These are phyloP conservation scores for Symmetrospora coprosmae DNA, from an alignment of 768 basidiomycete species.

Conservation along the genomic window DNA sequence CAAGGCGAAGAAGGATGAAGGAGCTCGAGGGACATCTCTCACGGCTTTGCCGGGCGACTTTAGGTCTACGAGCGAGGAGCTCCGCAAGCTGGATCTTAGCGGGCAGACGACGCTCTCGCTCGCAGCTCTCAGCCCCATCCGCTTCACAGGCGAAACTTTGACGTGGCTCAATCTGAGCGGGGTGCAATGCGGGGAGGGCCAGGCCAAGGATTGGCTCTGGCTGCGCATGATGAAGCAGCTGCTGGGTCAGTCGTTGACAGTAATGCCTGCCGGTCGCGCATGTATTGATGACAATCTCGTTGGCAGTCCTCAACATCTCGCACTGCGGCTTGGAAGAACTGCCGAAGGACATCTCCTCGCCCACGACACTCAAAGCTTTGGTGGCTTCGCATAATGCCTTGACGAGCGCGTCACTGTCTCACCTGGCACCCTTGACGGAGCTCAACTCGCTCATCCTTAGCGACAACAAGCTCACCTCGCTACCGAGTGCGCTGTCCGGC, in stretches of 20 bases:
- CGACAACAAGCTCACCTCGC: conserved; percentile 14
- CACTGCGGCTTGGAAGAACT: conserved; percentile 1
- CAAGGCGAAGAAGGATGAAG: background rate
- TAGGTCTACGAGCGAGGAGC: background rate
- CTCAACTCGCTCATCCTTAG: conserved; percentile 14
- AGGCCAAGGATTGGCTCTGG: background rate
- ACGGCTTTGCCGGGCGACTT: background rate
- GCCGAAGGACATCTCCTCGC: conserved; percentile 2
- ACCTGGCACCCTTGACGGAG: background rate
- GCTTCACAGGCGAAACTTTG: conserved; percentile 10
- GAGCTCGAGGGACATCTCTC: background rate
- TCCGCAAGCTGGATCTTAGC: conserved; percentile 5
- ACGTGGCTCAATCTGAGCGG: conserved; percentile 17
- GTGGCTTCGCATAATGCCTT: conserved; percentile 16
- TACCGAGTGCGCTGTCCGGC: background rate
- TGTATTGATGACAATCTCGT: too few species aligned
- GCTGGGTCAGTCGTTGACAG: background rate
- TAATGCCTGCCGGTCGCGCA: too few species aligned
- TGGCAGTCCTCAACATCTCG: conserved; percentile 8
- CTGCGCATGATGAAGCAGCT: background rate
- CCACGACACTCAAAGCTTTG: conserved; percentile 4
- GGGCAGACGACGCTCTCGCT: background rate
- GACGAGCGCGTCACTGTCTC: background rate
- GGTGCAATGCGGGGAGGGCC: background rate
- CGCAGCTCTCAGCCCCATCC: background rate